phyloP scores from a whole-genome alignment of 441 rosid genomes.

The Theobroma grandiflorum region DNA sequence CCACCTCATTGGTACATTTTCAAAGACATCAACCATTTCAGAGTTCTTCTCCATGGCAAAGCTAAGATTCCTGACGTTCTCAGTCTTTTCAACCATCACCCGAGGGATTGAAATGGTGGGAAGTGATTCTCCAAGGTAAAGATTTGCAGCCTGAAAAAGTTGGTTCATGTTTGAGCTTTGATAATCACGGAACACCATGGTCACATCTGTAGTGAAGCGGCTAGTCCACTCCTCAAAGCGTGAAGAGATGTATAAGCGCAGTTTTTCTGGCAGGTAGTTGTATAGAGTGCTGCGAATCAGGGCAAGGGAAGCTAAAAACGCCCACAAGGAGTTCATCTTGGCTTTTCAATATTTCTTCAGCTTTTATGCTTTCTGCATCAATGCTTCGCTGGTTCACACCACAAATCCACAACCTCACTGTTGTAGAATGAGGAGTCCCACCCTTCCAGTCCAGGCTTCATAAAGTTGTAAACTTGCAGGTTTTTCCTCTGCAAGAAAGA shows the following conservation, averaged over 20 bases:
- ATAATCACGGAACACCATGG: slow-evolving; percentile 35
- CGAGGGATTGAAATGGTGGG: slow-evolving; percentile 22
- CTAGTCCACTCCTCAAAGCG: not conserved
- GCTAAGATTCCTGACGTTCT: slow-evolving; percentile 39
- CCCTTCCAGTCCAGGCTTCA: not conserved
- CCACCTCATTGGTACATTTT: slow-evolving; percentile 35
- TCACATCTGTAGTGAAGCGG: slow-evolving; percentile 16
- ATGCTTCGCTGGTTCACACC: not conserved
- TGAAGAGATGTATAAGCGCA: slow-evolving; percentile 20
- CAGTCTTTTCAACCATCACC: slow-evolving; percentile 41
- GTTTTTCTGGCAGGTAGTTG: not conserved
- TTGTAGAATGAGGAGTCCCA: not conserved
- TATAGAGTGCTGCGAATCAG: not conserved
- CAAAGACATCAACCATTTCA: slow-evolving; percentile 36
- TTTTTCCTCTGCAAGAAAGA: not conserved
- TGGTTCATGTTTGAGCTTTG: slow-evolving; percentile 37
- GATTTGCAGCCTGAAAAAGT: slow-evolving; percentile 44
- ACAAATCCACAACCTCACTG: not conserved
- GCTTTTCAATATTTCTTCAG: not conserved
- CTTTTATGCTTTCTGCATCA: too few relatives aligned
- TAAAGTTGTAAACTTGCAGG: not conserved
- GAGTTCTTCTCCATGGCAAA: slow-evolving; percentile 39
- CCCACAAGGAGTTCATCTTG: slow-evolving; percentile 18
- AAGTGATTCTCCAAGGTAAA: slow-evolving; percentile 28
- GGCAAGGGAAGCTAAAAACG: slow-evolving; percentile 19